Evolutionary conservation across 139 green algal genomes (phyloP).

Genomic region (Coelastrella sp.): DNA sequence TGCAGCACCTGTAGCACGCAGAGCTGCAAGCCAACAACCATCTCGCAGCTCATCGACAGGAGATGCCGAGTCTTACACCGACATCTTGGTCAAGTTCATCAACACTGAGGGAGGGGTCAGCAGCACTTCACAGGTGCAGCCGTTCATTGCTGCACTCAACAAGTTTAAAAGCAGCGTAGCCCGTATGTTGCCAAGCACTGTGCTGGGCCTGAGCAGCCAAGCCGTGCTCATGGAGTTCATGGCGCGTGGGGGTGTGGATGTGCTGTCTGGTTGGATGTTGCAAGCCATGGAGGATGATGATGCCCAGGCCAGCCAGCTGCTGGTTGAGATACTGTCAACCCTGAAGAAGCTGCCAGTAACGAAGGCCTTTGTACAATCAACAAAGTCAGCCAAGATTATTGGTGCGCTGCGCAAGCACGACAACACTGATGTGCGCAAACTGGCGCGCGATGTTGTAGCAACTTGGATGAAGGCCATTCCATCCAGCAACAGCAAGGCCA

Average conservation of each 20-base stretch:
- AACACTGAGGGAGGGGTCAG: conserved; percentile 9
- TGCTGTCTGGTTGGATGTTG: conserved; percentile 39
- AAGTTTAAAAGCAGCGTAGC: not conserved
- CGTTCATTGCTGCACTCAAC: conserved; percentile 13
- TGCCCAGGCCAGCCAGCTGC: not conserved
- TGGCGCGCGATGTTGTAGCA: not conserved
- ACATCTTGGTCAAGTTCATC: conserved; percentile 34
- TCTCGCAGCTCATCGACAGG: not conserved
- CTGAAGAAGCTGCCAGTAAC: conserved; percentile 36
- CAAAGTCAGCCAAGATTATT: conserved; percentile 19
- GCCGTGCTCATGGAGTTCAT: conserved; percentile 34
- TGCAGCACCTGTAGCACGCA: not conserved
- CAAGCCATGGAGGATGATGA: conserved; percentile 22
- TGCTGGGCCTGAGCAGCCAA: conserved; percentile 3
- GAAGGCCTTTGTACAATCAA: conserved; percentile 26
- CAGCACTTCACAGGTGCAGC: not conserved
- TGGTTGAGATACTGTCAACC: not conserved
- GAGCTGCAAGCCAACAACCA: not conserved
- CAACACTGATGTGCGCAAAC: not conserved
- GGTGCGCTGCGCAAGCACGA: conserved; percentile 46
- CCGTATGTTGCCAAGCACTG: conserved; percentile 17
- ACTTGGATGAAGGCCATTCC: conserved; percentile 19
- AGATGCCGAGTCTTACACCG: conserved; percentile 37
- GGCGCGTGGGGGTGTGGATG: not conserved
- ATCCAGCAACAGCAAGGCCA: not conserved